These are phyloP conservation scores for Lyophyllum semitale DNA, from an alignment of 768 basidiomycete genomes.

Conservation along the genomic window DNA sequence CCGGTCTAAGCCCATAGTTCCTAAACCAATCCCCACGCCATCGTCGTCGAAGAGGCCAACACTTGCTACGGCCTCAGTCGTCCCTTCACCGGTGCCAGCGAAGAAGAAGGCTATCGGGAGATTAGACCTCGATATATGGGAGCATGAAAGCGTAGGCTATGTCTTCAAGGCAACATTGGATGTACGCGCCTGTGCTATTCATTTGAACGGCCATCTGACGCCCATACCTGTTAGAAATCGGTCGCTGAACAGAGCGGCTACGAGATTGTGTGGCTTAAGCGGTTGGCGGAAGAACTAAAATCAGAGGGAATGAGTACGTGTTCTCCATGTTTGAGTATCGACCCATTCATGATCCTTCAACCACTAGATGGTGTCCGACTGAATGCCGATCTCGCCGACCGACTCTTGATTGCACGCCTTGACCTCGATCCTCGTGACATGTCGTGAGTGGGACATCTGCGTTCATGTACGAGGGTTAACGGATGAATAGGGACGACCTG, in stretches of 20 bases:
- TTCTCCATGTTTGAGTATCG: neutral
- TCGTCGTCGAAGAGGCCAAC: conserved; percentile 29
- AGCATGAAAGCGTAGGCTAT: conserved; percentile 63
- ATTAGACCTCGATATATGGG: conserved; percentile 68
- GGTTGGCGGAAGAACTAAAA: conserved; percentile 65
- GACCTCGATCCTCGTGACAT: conserved; percentile 74
- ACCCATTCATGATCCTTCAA: conserved; percentile 6
- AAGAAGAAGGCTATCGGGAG: conserved; percentile 55
- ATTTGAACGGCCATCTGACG: neutral
- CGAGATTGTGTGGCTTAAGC: conserved; percentile 83
- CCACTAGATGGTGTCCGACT: conserved; percentile 41
- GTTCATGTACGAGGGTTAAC: neutral
- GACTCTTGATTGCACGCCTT: conserved; percentile 80
- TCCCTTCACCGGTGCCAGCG: conserved; percentile 32
- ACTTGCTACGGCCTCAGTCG: conserved; percentile 24
- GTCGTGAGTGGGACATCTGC: conserved; percentile 49
- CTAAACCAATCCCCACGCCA: conserved; percentile 38
- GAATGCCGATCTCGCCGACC: conserved; percentile 66
- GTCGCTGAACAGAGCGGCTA: conserved; percentile 46
- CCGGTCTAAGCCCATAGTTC: conserved; percentile 28
- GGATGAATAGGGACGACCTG: conserved; percentile 60
- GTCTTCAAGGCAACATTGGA: conserved; percentile 81
- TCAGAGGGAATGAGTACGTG: conserved; percentile 56
- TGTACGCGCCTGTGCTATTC: conserved; percentile 45
- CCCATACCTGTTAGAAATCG: conserved; percentile 15